A percentile compares a stretch with the other conserved stretches of the same genome.
phyloP scores from a whole-genome alignment of 768 basidiomycete species.

The Termitomyces bulborhizus region DNA sequence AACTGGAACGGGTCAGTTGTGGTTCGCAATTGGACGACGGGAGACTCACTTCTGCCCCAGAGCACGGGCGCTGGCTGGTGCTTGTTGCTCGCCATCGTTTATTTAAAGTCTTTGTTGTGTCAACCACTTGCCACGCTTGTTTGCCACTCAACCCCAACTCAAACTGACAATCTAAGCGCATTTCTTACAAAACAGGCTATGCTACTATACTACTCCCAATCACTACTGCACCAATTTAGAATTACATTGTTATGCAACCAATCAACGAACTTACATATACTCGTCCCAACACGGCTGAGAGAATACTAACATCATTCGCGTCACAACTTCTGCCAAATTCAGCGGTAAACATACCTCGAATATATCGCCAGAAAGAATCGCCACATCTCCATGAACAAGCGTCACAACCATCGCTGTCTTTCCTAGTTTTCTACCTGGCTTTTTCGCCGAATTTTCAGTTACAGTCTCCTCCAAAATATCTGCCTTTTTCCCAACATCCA shows the following conservation, averaged over 20 bases:
- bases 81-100: conserved; percentile 10
- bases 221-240: conserved; percentile 10
- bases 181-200: background rate
- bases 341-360: conserved; percentile 29
- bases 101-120: conserved; percentile 9
- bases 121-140: conserved; percentile 7
- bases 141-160: conserved; percentile 2
- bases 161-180: conserved; percentile 4
- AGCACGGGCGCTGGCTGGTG: conserved; percentile 2
- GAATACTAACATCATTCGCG: conserved; percentile 28
- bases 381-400: conserved; percentile 38
- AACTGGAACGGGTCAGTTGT: conserved; percentile 36
- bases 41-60: conserved; percentile 12
- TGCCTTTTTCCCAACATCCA: no score
- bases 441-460: background rate
- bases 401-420: conserved; percentile 22
- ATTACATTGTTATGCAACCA: background rate
- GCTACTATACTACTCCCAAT: background rate
- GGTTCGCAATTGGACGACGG: background rate
- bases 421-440: background rate
- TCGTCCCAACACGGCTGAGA: conserved; percentile 36
- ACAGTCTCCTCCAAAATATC: background rate
- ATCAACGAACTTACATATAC: conserved; percentile 29
- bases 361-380: conserved; percentile 33
- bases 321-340: background rate